Base-by-base conservation (phyloP, 495 filamentous ascomycete species). In the Venustampulla echinocandica region DNA sequence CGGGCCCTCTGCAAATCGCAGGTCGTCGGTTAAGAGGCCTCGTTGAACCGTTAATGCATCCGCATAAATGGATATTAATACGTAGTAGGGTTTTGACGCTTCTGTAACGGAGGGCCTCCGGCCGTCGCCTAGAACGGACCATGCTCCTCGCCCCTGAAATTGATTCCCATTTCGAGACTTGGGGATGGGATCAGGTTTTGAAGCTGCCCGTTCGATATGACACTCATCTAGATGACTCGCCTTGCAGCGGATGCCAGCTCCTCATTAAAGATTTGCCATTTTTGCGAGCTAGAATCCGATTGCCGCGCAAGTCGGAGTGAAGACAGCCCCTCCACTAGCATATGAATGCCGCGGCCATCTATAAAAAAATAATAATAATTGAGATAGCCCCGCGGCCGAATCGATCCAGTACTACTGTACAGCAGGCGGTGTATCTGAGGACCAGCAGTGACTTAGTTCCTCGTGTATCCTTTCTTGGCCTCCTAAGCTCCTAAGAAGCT, bases 1-100 rank as follows among this genome's bases (percentile, higher is more conserved):
- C 18, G 27, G 18, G 0, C 18, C 33, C 20, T 23, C 42, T 18
- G 35, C 42, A 35, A 45, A 45, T 30, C 27, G 30, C 6, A 35
- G 18, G 6, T 3, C 42, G 10, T 13, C 27, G 42, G 42, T 35
- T 45, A 45, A 45, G 42, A 35, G 33, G 33, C 33, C 33, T 35
- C 11, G 13, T 4, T 5, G n/a, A 5, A 14, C 33, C 13, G 18
- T 13, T 15, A 10, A 10, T 15, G 5, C 33, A 14, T 15, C 13
- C n/a, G 4, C 4, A n/a, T 7, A 14, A 35, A 14, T 14, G 33
- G 5, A 7, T 35, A 35, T 35, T 35, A 35, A 14, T 35, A 15
- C n/a, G 13, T 10, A 15, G 11, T 14, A 35, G 6, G 18, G 5
- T 35, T 7, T 14, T 6, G 5, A 4, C 33, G 33, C 18, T 35